Evolutionary conservation across 352 stramenopile species (phyloP).

Genomic region (Globisporangium nodosum): DNA sequence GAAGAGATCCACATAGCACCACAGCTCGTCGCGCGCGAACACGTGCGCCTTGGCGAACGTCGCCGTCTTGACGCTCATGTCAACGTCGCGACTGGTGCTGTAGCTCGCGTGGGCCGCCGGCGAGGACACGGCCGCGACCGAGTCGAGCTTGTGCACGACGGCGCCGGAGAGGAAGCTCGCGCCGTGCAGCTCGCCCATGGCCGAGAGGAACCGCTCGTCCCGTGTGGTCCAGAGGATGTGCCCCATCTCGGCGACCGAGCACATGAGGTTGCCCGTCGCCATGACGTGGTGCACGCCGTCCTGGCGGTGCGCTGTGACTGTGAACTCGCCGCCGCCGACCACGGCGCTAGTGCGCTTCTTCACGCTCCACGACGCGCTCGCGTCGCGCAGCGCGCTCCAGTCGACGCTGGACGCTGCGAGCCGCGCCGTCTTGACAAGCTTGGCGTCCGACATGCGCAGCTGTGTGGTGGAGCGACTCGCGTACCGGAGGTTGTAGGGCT

Average conservation of each 20-base stretch:
- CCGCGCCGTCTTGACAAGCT: neutral
- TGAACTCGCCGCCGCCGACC: constrained; percentile 13
- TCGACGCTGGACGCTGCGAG: constrained; percentile 6
- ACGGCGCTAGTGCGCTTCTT: constrained; percentile 4
- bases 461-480: neutral
- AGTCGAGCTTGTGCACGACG: constrained; percentile 15
- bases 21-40: constrained; percentile 23
- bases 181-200: constrained; percentile 28
- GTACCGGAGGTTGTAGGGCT: neutral
- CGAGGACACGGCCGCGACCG: neutral
- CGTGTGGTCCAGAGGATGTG: constrained; percentile 20
- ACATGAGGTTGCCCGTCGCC: constrained; percentile 19
- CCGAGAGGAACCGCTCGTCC: constrained; percentile 13
- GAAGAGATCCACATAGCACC: constrained; percentile 28
- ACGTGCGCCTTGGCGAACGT: constrained; percentile 22
- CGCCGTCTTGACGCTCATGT: constrained; percentile 27
- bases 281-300: constrained; percentile 9
- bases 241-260: constrained; percentile 25
- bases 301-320: constrained; percentile 10
- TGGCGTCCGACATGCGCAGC: constrained; percentile 3
- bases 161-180: constrained; percentile 22
- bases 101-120: neutral
- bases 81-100: neutral
- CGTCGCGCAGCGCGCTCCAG: constrained; percentile 6
- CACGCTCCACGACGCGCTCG: constrained; percentile 1